phyloP scores from a whole-genome alignment of 176 grass and related monocot genomes.

The Zea luxurians region DNA sequence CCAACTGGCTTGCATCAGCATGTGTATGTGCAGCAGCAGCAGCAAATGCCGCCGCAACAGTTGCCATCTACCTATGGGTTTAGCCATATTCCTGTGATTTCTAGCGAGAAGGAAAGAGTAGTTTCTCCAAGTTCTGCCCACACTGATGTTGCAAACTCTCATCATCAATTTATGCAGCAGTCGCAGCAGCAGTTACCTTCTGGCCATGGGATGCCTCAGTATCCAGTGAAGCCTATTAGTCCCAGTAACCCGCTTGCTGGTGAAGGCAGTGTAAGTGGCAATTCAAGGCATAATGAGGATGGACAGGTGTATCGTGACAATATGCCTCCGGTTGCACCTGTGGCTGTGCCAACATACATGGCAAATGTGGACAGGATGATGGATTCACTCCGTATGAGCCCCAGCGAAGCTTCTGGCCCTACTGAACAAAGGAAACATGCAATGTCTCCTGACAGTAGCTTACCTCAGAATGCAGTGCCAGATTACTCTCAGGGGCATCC shows the following conservation, averaged over 20 bases:
- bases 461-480: constrained; percentile 46
- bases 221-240: constrained; percentile 42
- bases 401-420: constrained; percentile 38
- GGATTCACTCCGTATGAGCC: constrained; percentile 44
- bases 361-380: constrained; percentile 67
- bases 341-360: constrained; percentile 45
- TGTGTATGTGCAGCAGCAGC: constrained; percentile 49
- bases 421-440: constrained; percentile 46
- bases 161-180: constrained; percentile 34
- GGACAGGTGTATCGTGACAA: constrained; percentile 41
- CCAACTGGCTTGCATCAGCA: constrained; percentile 50
- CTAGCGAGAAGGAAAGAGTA: constrained; percentile 45
- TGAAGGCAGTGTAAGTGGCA: constrained; percentile 53
- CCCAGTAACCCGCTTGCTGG: constrained; percentile 42
- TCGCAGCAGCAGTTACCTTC: constrained; percentile 40
- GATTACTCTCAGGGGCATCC: constrained; percentile 33
- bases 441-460: constrained; percentile 40
- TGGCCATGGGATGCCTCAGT: constrained; percentile 37
- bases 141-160: constrained; percentile 26
- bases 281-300: constrained; percentile 50
- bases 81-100: constrained; percentile 43
- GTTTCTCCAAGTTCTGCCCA: constrained; percentile 48
- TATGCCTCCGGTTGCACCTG: constrained; percentile 34
- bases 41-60: constrained; percentile 38
- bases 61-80: constrained; percentile 49